A percentile compares a stretch with the other conserved stretches of the same genome.
Conservation (phyloP, 441 rosid genomes). For the Pelargonium citronellum region DNA sequence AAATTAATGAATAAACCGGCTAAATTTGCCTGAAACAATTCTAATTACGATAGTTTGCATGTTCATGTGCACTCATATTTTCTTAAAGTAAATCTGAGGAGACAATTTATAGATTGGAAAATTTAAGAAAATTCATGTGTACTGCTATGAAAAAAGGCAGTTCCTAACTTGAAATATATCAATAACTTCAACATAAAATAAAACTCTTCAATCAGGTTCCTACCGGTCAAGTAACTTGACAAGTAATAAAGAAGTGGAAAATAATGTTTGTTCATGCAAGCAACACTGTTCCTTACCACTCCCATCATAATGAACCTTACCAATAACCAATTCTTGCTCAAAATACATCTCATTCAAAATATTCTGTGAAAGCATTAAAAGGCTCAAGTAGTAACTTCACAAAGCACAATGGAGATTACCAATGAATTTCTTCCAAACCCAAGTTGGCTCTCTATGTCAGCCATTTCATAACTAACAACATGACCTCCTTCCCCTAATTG, state of each 20-base stretch:
- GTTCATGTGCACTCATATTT: too few species aligned
- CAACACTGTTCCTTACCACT: not conserved
- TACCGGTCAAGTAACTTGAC: not conserved
- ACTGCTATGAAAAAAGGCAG: too few species aligned
- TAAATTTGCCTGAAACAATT: not conserved
- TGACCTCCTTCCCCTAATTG: slow-evolving; percentile 79
- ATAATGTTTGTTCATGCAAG: not conserved
- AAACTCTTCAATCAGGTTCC: not conserved
- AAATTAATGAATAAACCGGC: slow-evolving; percentile 17
- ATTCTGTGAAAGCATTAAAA: slow-evolving; percentile 3
- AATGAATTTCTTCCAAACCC: slow-evolving; percentile 86
- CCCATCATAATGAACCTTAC: not conserved
- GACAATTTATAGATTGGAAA: too few species aligned
- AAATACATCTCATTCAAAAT: not conserved
- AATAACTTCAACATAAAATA: not conserved
- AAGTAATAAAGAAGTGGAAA: not conserved
- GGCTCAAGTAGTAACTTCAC: slow-evolving; percentile 11
- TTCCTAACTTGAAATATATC: not conserved
- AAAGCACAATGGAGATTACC: slow-evolving; percentile 38
- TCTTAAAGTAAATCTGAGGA: too few species aligned
- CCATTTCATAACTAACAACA: slow-evolving; percentile 85
- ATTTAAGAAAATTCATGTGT: too few species aligned
- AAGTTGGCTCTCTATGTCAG: slow-evolving; percentile 65
- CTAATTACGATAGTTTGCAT: not conserved
- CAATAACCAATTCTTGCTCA: not conserved